Evolutionary conservation across 2,329 filamentous ascomycete species (phyloP).

Genomic region (Cladosporium austrohemisphaericum): DNA sequence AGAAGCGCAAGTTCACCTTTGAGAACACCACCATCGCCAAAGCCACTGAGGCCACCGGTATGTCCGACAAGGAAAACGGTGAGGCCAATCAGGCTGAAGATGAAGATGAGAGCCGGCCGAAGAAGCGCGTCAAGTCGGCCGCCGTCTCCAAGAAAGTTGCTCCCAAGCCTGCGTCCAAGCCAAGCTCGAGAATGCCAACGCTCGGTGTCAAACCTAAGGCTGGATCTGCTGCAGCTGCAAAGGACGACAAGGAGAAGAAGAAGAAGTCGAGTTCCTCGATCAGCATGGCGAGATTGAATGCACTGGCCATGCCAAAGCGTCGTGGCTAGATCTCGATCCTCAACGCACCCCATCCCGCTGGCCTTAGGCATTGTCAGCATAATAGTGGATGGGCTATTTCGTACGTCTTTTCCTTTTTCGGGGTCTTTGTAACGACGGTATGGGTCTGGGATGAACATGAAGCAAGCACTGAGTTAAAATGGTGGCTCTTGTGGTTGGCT

Average conservation of each 20-base stretch:
- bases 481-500: not conserved
- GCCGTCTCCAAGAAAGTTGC: constrained; percentile 13
- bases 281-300: constrained; percentile 29
- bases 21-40: constrained; percentile 32
- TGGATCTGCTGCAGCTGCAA: not conserved
- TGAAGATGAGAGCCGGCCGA: constrained; percentile 23
- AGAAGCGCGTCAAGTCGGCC: constrained; percentile 27
- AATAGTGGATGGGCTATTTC: too few relatives aligned
- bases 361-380: too few relatives aligned
- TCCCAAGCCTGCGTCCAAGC: constrained; percentile 19
- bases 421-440: constrained; percentile 8
- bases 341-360: too few relatives aligned
- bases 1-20: constrained; percentile 45
- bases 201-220: constrained; percentile 34
- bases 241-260: constrained; percentile 16
- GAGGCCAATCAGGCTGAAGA: constrained; percentile 31
- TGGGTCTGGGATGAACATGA: not conserved
- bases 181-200: constrained; percentile 22
- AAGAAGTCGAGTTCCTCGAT: constrained; percentile 26
- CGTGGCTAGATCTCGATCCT: constrained; percentile 14
- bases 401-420: not conserved
- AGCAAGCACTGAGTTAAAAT: too few relatives aligned
- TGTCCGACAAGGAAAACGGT: constrained; percentile 44
- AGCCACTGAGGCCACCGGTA: constrained; percentile 15
- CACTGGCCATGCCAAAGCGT: constrained; percentile 32